These are phyloP conservation scores for Trametes meyenii DNA, from an alignment of 768 basidiomycete genomes.

Conservation along the genomic window DNA sequence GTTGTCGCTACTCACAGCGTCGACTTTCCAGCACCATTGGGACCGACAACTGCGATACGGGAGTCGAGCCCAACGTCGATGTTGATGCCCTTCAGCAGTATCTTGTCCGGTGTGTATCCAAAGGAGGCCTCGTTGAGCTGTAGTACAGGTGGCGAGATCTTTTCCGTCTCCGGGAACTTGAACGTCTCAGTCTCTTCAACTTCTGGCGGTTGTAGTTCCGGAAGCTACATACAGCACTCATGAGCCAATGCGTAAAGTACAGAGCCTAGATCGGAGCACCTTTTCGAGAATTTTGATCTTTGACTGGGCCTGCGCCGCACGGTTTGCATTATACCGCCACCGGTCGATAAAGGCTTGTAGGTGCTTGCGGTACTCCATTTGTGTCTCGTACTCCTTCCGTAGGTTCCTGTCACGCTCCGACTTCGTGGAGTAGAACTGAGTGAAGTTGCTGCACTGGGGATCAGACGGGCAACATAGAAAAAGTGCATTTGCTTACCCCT, in stretches of 20 bases:
- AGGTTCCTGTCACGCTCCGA: slow-evolving; percentile 91
- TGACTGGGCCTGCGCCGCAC: slow-evolving; percentile 55
- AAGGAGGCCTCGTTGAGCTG: slow-evolving; percentile 92
- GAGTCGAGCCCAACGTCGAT: slow-evolving; percentile 95
- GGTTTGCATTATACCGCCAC: slow-evolving; percentile 97
- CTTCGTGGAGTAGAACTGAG: slow-evolving; percentile 98
- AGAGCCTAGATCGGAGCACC: slow-evolving; percentile 38
- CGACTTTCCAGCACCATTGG: slow-evolving; percentile 96
- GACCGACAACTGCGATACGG: slow-evolving; percentile 92
- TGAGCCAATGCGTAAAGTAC: not conserved
- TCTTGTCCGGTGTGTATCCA: slow-evolving; percentile 78
- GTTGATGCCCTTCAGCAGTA: slow-evolving; percentile 77
- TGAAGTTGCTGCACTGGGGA: slow-evolving; percentile 71
- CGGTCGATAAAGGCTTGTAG: slow-evolving; percentile 97
- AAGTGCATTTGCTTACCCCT: slow-evolving; percentile 68
- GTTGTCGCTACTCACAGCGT: slow-evolving; percentile 62
- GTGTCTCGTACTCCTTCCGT: slow-evolving; percentile 93
- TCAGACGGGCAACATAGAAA: not conserved
- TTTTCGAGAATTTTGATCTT: slow-evolving; percentile 77
- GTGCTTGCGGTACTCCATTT: slow-evolving; percentile 94
- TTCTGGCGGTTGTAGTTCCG: slow-evolving; percentile 91
- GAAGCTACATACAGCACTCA: slow-evolving; percentile 54
- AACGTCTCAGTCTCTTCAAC: slow-evolving; percentile 92
- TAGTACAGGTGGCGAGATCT: slow-evolving; percentile 93
- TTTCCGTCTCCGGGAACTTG: slow-evolving; percentile 97